A percentile compares a stretch with the other conserved stretches of the same genome.
Conservation (phyloP, 148 eudicot species). For the Camellia granthamiana region DNA sequence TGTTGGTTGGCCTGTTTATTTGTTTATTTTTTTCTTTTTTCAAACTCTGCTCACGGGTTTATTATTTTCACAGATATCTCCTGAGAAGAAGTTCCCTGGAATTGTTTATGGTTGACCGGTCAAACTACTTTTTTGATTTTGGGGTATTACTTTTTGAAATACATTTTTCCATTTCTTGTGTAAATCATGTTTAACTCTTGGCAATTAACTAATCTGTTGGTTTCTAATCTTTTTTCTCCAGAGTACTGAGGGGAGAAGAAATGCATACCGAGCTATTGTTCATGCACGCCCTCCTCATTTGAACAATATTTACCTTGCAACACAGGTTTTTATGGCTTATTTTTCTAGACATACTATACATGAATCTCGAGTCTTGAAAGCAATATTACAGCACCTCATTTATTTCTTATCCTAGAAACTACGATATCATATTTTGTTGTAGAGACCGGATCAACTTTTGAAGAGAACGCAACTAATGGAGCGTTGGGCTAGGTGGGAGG, state of each 20-base stretch:
- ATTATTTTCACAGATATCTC: constrained; percentile 69
- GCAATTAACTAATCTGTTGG: constrained; percentile 9
- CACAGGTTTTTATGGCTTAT: constrained; percentile 61
- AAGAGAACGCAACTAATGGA: constrained; percentile 98
- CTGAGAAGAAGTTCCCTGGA: constrained; percentile 96
- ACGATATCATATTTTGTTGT: constrained; percentile 14
- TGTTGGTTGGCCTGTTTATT: neutral
- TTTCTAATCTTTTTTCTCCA: constrained; percentile 24
- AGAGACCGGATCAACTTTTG: constrained; percentile 96
- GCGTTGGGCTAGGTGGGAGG: constrained; percentile 99
- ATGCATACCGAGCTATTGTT: constrained; percentile 92
- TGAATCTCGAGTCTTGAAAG: constrained; percentile 4
- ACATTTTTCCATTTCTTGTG: constrained; percentile 6
- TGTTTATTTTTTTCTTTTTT: constrained; percentile 9
- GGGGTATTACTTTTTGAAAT: constrained; percentile 57
- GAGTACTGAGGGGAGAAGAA: constrained; percentile 78
- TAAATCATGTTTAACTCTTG: neutral
- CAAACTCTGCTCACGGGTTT: neutral
- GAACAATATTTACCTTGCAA: constrained; percentile 90
- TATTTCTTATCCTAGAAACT: constrained; percentile 1
- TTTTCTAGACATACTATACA: neutral
- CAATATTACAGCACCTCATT: neutral
- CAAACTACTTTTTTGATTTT: constrained; percentile 92
- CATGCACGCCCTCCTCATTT: constrained; percentile 91
- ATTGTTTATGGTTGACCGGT: constrained; percentile 94